phyloP scores from a whole-genome alignment of 2,329 filamentous ascomycete genomes.

The Colletotrichum zoysiae region DNA sequence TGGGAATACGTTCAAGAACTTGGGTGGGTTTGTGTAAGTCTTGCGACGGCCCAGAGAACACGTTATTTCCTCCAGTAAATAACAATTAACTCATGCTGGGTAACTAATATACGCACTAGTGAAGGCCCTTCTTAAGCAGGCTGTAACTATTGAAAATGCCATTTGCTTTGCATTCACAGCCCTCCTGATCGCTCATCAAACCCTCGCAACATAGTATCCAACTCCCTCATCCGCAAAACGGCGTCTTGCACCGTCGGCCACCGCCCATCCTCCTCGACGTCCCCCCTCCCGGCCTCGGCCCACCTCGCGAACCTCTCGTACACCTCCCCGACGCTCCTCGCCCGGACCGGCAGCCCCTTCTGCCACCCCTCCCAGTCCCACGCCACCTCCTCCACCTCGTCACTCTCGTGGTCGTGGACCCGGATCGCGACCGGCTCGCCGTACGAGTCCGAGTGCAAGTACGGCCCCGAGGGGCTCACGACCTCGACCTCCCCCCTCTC shows the following conservation, averaged over 20 bases:
- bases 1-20: rapidly evolving
- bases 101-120: too few species aligned
- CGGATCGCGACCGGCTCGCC: constrained; percentile 59
- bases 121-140: neutral
- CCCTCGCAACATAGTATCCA: constrained; percentile 51
- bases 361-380: constrained; percentile 63
- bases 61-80: neutral
- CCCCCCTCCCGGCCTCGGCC: constrained; percentile 37
- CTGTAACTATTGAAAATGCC: too few species aligned
- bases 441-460: constrained; percentile 49
- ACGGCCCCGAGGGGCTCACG: constrained; percentile 30
- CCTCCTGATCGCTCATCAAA: neutral
- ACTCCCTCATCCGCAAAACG: constrained; percentile 59
- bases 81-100: neutral
- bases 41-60: neutral
- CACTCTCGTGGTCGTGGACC: constrained; percentile 62
- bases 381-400: constrained; percentile 56
- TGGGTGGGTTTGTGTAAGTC: too few species aligned
- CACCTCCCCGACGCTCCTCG: constrained; percentile 64
- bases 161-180: neutral
- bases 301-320: constrained; percentile 67
- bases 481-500: constrained; percentile 61
- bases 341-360: constrained; percentile 57
- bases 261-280: constrained; percentile 43
- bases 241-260: constrained; percentile 58